Evolutionary conservation across 2,329 filamentous ascomycete genomes (phyloP), one percentile per base, ranked within the genome.

Genomic region (Leptographium wingfieldii): DNA sequence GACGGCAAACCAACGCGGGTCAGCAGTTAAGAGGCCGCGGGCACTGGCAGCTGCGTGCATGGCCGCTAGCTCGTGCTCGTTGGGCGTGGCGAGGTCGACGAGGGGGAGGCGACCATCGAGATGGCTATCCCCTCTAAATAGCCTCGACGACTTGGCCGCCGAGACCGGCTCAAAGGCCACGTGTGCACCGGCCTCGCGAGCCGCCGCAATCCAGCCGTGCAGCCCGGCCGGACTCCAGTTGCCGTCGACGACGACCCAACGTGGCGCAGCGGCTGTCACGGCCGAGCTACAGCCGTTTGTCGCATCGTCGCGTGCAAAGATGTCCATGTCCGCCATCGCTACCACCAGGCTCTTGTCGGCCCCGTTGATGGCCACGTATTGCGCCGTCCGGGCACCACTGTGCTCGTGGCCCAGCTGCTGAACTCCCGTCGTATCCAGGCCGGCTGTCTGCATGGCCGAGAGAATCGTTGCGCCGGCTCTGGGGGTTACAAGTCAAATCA

Each of bases 321-420:
- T 92, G 59, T 79, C 82, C 91, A 97, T 96, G 69, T 97, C 94
- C 5, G 92, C 92, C 90, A 96, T 95, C 54, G 91, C 92, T 63
- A 96, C 73, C n/a, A 92, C 80, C 2, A 99, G 81, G 64, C 92
- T 87, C 71, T 91, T 95, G 62, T 86, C 83, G 0, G 77, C 77
- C 68, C 95, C 88, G 69, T 97, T 99, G 64, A 97, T 77, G 19
- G 92, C 88, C 3, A 97, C 82, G 70, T 97, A 97, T 70, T 96
- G 91, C 0, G 92, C 90, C 2, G 92, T 97, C 60, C 88, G 81
- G 38, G 79, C 77, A 3, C 76, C 76, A 27, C 71, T 73, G 62
- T 75, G 74, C 52, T 77, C 73, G 7, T 14, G 31, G 16, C 73
- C 72, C 4, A 88, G 73, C 57, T 77, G 73, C 62, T 81, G 79